phyloP scores from a whole-genome alignment of 2,329 filamentous ascomycete genomes.

The Colletotrichum simmondsii region DNA sequence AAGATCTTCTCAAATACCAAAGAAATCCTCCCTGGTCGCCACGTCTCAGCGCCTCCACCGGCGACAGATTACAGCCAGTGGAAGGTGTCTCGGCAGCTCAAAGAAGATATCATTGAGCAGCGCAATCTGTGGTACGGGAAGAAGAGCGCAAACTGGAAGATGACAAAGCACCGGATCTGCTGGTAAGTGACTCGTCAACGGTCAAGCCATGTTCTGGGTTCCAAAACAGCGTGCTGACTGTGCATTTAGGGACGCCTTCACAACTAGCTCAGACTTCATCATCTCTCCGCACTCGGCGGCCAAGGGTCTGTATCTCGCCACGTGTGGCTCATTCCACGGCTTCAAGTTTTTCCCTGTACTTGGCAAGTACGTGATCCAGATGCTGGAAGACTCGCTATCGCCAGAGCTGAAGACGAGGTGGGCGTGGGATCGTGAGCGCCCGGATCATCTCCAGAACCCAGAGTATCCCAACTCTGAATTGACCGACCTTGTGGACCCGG shows the following conservation, averaged over 20 bases:
- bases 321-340: conserved; percentile 74
- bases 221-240: neutral
- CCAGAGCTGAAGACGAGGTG: conserved; percentile 58
- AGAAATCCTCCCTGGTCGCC: conserved; percentile 62
- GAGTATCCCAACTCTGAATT: conserved; percentile 70
- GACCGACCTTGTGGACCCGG: conserved; percentile 56
- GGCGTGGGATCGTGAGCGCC: conserved; percentile 70
- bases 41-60: conserved; percentile 67
- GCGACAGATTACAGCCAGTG: conserved; percentile 70
- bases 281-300: conserved; percentile 66
- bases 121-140: conserved; percentile 69
- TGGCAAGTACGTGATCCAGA: conserved; percentile 70
- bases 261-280: conserved; percentile 70
- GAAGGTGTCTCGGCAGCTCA: conserved; percentile 65
- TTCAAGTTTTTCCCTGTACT: conserved; percentile 76
- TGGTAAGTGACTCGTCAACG: conserved; percentile 60
- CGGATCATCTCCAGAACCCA: conserved; percentile 61
- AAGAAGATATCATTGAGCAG: conserved; percentile 68
- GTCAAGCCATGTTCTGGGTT: neutral
- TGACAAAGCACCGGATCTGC: conserved; percentile 73
- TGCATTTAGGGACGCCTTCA: conserved; percentile 71
- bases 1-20: conserved; percentile 68
- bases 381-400: conserved; percentile 59
- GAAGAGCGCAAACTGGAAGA: conserved; percentile 64
- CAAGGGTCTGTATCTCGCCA: conserved; percentile 68